Conservation (phyloP, 306 rosid species). For the Datisca glomerata region DNA sequence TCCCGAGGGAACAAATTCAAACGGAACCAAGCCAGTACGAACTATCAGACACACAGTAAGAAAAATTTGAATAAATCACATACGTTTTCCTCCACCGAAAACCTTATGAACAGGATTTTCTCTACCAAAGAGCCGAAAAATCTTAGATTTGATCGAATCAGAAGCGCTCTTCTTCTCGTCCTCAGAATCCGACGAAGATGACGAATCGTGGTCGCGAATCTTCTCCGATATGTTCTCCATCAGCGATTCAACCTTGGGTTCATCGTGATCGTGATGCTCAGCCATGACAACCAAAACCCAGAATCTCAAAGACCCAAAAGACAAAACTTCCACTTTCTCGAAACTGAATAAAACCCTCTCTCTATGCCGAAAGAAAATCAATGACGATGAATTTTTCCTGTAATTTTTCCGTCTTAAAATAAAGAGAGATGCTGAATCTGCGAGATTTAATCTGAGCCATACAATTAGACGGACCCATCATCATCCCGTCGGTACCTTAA, state of each 20-base stretch:
- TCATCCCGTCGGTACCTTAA: neutral
- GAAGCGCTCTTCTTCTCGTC: slow-evolving; percentile 15
- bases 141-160: slow-evolving; percentile 21
- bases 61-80: no score
- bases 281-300: neutral
- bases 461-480: neutral
- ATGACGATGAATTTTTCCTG: neutral
- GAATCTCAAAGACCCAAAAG: neutral
- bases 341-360: neutral
- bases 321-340: neutral
- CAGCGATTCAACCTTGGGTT: slow-evolving; percentile 22
- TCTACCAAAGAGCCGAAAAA: slow-evolving; percentile 43
- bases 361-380: neutral
- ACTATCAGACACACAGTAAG: no score
- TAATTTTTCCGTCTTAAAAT: neutral
- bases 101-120: slow-evolving; percentile 45
- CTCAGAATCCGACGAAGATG: slow-evolving; percentile 29
- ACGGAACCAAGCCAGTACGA: no score
- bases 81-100: slow-evolving; percentile 64
- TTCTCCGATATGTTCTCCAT: slow-evolving; percentile 33
- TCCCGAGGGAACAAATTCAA: no score
- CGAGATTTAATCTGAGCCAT: neutral
- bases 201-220: slow-evolving; percentile 29
- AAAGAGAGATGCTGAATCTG: neutral
- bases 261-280: neutral